phyloP scores from a whole-genome alignment of 2,329 filamentous ascomycete genomes.

The Talaromyces albobiverticillius region DNA sequence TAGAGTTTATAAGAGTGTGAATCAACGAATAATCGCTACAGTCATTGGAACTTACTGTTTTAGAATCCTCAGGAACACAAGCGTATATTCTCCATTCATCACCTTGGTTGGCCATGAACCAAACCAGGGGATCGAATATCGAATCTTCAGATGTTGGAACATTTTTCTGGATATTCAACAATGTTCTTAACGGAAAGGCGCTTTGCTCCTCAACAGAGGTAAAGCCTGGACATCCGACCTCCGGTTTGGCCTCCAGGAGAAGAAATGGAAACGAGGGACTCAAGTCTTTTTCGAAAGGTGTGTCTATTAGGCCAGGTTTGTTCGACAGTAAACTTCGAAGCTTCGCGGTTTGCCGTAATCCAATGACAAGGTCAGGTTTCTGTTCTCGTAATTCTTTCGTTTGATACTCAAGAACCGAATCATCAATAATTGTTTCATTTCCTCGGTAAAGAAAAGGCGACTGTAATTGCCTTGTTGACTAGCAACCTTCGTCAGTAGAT shows the following conservation, averaged over 20 bases:
- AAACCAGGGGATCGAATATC: conserved; percentile 15
- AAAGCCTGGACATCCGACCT: conserved; percentile 17
- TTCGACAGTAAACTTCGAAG: background rate
- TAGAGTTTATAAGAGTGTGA: background rate
- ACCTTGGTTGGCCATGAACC: conserved; percentile 18
- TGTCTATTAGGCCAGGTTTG: background rate
- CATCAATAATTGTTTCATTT: background rate
- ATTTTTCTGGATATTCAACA: conserved; percentile 22
- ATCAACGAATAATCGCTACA: background rate
- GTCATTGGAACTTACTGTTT: conserved; percentile 8
- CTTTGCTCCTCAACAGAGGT: conserved; percentile 21
- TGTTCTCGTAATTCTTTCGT: background rate
- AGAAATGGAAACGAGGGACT: conserved; percentile 17
- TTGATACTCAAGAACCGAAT: conserved; percentile 1
- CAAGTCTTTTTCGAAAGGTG: background rate
- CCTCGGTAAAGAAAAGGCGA: background rate
- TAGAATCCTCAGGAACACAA: conserved; percentile 13
- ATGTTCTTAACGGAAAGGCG: conserved; percentile 22
- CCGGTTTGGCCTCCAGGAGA: conserved; percentile 24
- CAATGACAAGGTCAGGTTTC: conserved; percentile 1
- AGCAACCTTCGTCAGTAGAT: background rate
- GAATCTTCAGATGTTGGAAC: conserved; percentile 7
- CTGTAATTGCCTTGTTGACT: background rate
- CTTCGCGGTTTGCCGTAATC: background rate
- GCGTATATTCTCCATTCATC: conserved; percentile 21